Percentiles rank a stretch among this genome's conserved stretches.
Conservation (phyloP, 495 filamentous ascomycete genomes). For the Hyaloscypha finlandica region DNA sequence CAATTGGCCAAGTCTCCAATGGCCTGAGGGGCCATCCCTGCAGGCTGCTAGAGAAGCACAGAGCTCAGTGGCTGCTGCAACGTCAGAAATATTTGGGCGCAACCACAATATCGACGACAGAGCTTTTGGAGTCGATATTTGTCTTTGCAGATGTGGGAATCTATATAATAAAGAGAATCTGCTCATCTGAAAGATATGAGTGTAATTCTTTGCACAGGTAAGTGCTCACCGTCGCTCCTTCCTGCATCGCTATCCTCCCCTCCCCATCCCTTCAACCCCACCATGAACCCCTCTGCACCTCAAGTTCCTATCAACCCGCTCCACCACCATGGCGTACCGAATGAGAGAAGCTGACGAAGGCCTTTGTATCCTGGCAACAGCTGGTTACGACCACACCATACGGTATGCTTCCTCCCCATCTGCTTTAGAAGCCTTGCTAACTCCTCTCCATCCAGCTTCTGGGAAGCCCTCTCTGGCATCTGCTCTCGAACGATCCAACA, state of each 20-base stretch:
- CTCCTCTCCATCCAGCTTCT: slow-evolving; percentile 64
- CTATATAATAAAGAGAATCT: not conserved
- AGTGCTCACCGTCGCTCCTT: slow-evolving; percentile 8
- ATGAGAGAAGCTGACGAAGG: slow-evolving; percentile 6
- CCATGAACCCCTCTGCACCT: not conserved
- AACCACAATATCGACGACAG: not conserved
- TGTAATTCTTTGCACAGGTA: slow-evolving; percentile 32
- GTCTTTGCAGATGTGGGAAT: not conserved
- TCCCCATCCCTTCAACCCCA: not conserved
- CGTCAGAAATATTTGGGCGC: not conserved
- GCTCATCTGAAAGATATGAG: slow-evolving; percentile 13
- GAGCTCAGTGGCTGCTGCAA: slow-evolving; percentile 10
- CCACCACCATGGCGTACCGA: slow-evolving; percentile 1
- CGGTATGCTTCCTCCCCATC: slow-evolving; percentile 57
- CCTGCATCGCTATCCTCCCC: not conserved
- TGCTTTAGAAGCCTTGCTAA: slow-evolving; percentile 9
- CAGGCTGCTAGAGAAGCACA: not conserved
- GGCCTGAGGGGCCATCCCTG: not conserved
- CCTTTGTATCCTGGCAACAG: slow-evolving; percentile 45
- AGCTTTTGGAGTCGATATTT: not conserved
- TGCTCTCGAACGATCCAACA: slow-evolving; percentile 98
- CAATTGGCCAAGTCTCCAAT: not conserved
- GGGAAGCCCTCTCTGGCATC: slow-evolving; percentile 96
- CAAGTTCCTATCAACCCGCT: not conserved
- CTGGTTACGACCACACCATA: slow-evolving; percentile 99